A percentile compares a stretch with the other conserved stretches of the same genome.
phyloP scores from a whole-genome alignment of 2,329 filamentous ascomycete species.

The Penicillium aurantiogriseum region DNA sequence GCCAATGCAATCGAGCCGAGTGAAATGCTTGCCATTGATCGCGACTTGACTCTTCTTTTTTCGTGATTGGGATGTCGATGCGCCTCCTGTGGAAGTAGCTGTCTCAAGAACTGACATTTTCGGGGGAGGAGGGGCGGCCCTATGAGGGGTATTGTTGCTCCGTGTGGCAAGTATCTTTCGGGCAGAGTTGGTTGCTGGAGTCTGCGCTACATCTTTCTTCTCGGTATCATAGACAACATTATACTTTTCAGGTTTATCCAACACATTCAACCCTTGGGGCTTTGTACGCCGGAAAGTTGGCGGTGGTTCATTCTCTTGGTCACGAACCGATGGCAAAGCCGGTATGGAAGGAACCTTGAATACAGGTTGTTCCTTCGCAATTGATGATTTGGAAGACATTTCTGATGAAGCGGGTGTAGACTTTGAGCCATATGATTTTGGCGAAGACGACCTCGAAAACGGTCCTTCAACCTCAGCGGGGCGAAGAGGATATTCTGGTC shows the following conservation, averaged over 20 bases:
- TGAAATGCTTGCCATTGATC: constrained; percentile 89
- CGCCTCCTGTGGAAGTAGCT: constrained; percentile 78
- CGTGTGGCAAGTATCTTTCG: constrained; percentile 52
- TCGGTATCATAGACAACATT: constrained; percentile 51
- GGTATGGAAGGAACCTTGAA: constrained; percentile 60
- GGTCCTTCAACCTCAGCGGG: constrained; percentile 25
- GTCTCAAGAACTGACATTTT: constrained; percentile 97
- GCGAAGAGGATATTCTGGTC: constrained; percentile 23
- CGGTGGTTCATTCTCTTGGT: constrained; percentile 82
- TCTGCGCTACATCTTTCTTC: constrained; percentile 44
- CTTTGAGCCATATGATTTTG: constrained; percentile 37
- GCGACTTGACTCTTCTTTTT: constrained; percentile 80
- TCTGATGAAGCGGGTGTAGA: constrained; percentile 45
- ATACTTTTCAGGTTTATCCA: constrained; percentile 58
- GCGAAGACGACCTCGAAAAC: constrained; percentile 37
- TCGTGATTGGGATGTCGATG: constrained; percentile 67
- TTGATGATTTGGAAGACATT: constrained; percentile 40
- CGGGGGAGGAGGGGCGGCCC: constrained; percentile 77
- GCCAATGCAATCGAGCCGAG: constrained; percentile 83
- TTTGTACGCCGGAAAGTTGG: constrained; percentile 66
- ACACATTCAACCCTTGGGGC: constrained; percentile 52
- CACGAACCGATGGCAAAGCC: constrained; percentile 61
- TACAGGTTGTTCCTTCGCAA: constrained; percentile 50
- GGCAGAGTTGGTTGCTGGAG: constrained; percentile 46
- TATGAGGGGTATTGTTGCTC: constrained; percentile 70